Evolutionary conservation across 495 filamentous ascomycete species (phyloP), one percentile per base, ranked within the genome.

Genomic region (Aspergillus kassunensis): DNA sequence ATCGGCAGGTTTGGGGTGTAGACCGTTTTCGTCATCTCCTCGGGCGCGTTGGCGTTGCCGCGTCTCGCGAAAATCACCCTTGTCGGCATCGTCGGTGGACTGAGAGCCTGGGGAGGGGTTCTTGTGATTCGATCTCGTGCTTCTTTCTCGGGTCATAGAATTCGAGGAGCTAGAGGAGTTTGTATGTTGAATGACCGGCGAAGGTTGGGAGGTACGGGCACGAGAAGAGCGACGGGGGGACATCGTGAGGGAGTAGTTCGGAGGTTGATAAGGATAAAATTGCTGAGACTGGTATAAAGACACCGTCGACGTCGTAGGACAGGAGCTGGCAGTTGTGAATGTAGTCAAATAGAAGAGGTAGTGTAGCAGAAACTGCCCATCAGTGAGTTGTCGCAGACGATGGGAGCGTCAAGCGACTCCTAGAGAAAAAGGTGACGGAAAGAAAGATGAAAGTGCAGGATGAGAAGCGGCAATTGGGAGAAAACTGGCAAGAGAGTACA

Each of bases 181-280:
- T 63, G 77, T 79, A 63, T 89, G 83, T 50, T 90, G 84, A 36
- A 76, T 69, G 52, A 76, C 76, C 58, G 79, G 74, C 58, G 83
- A 79, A 51, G 88, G 83, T 71, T 93, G 88, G 54, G 86, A 82
- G 55, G 81, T 82, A 67, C 90, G 90, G 73, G 90, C 89, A 71
- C 93, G 84, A 60, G 92, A 93, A 44, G 91, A 96, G 67, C 93
- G 90, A 68, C 93, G 86, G 61, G 90, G 87, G 61, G 88, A 86
- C 73, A 80, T 80, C 60, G 61, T 60, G 55, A 57, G 43, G n/a
- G 37, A 42, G 50, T 49, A 36, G 46, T 20, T 20, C 13, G 42
- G 54, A 30, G 40, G 13, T 42, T 18, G 51, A 55, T 56, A 51
- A 42, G 39, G 46, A 36, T 51, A 61, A 41, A 45, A 44, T 1